Evolutionary conservation across 1,284 basidiomycete species (phyloP), one percentile per base, ranked within the genome.

Genomic region (Pisolithus thermaeus): DNA sequence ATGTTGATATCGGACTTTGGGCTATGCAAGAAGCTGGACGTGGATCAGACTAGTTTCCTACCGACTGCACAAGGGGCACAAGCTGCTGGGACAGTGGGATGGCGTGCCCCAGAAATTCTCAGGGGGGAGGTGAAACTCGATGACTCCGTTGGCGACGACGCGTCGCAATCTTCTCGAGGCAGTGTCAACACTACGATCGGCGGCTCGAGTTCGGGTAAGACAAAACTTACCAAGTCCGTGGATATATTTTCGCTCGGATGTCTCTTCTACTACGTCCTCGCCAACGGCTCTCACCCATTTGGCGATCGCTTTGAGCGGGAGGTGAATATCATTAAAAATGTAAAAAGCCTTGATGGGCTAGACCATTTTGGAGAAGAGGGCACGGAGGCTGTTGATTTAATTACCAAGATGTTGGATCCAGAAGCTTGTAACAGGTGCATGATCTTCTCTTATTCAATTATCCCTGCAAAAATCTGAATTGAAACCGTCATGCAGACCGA

Each of bases 1-100:
- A 94, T 97, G 91, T 74, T 97, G 45, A 95, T 97, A 52, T 96
- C 92, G 1, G 94, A 97, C 69, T 97, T 97, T 66, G 94, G 94
- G 23, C 76, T 97, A 44, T 96, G 93, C 64, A 92, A 92, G 66
- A 91, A 90, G 64, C 77, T 97, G 28, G 93, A 97, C 58, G 73
- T 91, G 41, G 94, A 96, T 67, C 92, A 97, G 75, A 93, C 91
- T 50, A 93, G 90, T 64, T 97, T 96, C 70, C 67, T 90, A 58
- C 89, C 89, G 0, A 91, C 89, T 0, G 81, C 80, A 7, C 79
- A 87, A 58, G 90, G 90, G 0, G 84, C 87, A 22, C 86, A 91
- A 66, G 91, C 84, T 35, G 92, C 92, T 20, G 94, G 94, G 4
- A 94, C 92, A 0, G 86, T 93, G 14, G 94, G 94, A 1, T 97